A percentile compares a stretch with the other conserved stretches of the same genome.
Conservation (phyloP, 306 rosid genomes). For the Vigna unguiculata region DNA sequence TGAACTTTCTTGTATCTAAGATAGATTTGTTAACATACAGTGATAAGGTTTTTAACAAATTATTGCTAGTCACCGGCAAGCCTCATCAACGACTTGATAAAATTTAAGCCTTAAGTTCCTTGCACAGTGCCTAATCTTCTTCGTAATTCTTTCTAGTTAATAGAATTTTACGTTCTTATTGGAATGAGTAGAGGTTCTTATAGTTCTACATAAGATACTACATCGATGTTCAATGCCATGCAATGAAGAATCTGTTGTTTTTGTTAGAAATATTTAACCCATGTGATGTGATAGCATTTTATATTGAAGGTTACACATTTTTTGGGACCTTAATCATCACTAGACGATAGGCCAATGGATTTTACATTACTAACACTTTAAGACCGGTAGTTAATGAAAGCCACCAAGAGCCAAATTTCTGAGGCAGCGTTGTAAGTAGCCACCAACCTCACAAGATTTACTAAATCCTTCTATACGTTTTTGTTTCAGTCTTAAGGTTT, state of each 20-base stretch:
- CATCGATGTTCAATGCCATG: constrained; percentile 1
- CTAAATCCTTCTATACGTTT: not conserved
- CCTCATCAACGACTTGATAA: not conserved
- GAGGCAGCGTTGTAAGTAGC: constrained; percentile 62
- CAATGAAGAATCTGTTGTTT: constrained; percentile 15
- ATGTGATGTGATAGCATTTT: not conserved
- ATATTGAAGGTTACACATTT: constrained; percentile 5
- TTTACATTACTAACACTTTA: constrained; percentile 22
- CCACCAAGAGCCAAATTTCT: constrained; percentile 50
- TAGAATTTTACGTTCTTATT: constrained; percentile 1
- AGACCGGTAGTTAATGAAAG: constrained; percentile 31
- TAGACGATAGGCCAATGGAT: constrained; percentile 10
- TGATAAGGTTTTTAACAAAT: too few species aligned
- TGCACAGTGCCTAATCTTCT: constrained; percentile 1
- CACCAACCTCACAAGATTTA: constrained; percentile 18
- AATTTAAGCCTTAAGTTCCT: not conserved
- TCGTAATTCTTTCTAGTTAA: not conserved
- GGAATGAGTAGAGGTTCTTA: constrained; percentile 22
- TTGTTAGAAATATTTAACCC: constrained; percentile 4
- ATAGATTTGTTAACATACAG: too few species aligned
- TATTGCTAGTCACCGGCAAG: too few species aligned
- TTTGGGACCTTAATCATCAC: constrained; percentile 10
- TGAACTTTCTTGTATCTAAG: not conserved
- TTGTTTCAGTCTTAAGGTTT: not conserved
- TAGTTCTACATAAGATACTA: not conserved